These are phyloP conservation scores for Aphanomyces invadans DNA, from an alignment of 352 stramenopile genomes.

Conservation along the genomic window DNA sequence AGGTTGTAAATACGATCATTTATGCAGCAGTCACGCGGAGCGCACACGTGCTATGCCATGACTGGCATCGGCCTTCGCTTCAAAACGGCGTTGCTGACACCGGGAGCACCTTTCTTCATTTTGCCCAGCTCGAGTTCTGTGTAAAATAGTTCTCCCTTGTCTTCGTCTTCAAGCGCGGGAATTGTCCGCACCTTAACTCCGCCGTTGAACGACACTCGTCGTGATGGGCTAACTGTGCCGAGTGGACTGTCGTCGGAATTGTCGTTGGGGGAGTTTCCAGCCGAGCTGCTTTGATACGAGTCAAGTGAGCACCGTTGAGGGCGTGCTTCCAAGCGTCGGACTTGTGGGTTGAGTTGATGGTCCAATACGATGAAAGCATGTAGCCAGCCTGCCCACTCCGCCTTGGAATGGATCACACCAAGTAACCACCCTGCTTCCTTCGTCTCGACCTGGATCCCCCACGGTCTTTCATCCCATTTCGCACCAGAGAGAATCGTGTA, in stretches of 20 bases:
- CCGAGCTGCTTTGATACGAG: background rate
- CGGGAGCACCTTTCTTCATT: background rate
- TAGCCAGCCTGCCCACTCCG: slow-evolving; percentile 20
- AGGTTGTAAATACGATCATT: background rate
- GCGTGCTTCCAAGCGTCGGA: background rate
- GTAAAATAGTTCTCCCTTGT: slow-evolving; percentile 18
- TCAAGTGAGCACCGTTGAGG: background rate
- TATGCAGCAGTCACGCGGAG: no score
- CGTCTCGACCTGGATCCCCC: slow-evolving; percentile 20
- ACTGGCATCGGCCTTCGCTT: background rate
- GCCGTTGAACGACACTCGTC: slow-evolving; percentile 10
- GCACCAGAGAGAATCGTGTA: slow-evolving; percentile 22
- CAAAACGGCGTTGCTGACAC: background rate
- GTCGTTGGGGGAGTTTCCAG: background rate
- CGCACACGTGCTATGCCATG: background rate
- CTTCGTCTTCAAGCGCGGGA: slow-evolving; percentile 14
- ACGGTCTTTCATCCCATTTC: slow-evolving; percentile 15
- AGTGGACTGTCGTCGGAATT: background rate
- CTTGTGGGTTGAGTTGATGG: background rate
- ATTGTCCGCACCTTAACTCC: slow-evolving; percentile 16
- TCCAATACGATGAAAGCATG: slow-evolving; percentile 17
- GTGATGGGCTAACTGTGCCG: background rate
- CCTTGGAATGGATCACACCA: slow-evolving; percentile 13
- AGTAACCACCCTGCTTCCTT: slow-evolving; percentile 20
- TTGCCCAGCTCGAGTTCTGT: slow-evolving; percentile 11